phyloP scores from a whole-genome alignment of 2,329 filamentous ascomycete species.

The Leptographium lundbergii region DNA sequence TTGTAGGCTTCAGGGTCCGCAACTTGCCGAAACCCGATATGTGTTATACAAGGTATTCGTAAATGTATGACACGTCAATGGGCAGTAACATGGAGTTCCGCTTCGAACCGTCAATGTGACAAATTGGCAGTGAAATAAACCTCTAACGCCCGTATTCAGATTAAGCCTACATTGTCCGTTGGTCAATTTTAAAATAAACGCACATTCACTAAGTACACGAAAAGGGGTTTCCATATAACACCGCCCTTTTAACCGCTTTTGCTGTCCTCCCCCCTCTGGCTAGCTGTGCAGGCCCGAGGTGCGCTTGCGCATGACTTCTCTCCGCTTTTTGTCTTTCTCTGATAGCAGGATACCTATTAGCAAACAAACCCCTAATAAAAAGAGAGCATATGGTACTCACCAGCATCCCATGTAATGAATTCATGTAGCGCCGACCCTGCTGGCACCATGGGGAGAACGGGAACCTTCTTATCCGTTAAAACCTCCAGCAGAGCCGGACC shows the following conservation, averaged over 20 bases:
- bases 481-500: slow-evolving; percentile 92
- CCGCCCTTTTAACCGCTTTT: not conserved
- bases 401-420: slow-evolving; percentile 78
- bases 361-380: slow-evolving; percentile 10
- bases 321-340: slow-evolving; percentile 57
- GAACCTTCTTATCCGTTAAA: slow-evolving; percentile 80
- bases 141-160: not conserved
- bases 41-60: too few species aligned
- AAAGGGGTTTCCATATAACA: not conserved
- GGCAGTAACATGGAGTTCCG: too few species aligned
- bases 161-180: not conserved
- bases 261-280: not conserved
- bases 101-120: too few species aligned
- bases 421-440: slow-evolving; percentile 79
- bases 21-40: too few species aligned
- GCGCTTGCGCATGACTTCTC: slow-evolving; percentile 53
- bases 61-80: too few species aligned
- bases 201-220: not conserved
- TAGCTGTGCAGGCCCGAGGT: slow-evolving; percentile 38
- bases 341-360: not conserved
- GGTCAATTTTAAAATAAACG: not conserved
- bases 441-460: slow-evolving; percentile 96
- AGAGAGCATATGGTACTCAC: slow-evolving; percentile 30
- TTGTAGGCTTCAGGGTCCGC: too few species aligned
- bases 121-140: not conserved